Percentiles rank a stretch among this genome's conserved stretches.
Conservation (phyloP, 129 eudicot genomes). For the Dittrichia graveolens region DNA sequence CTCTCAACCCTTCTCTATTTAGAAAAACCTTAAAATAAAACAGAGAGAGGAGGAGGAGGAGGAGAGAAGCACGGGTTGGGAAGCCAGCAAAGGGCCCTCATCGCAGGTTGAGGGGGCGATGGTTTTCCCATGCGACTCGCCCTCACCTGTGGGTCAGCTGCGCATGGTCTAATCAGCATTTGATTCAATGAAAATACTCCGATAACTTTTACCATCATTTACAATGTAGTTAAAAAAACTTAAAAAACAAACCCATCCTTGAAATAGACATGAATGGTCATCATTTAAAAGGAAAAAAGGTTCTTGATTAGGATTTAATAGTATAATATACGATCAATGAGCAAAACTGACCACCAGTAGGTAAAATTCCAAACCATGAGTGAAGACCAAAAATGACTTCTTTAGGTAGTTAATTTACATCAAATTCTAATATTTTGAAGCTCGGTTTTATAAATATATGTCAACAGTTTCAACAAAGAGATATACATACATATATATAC, state of each 20-base stretch:
- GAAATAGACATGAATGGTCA: slow-evolving; percentile 34
- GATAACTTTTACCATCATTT: neutral
- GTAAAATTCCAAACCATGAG: slow-evolving; percentile 24
- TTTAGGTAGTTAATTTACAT: slow-evolving; percentile 26
- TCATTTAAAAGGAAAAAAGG: slow-evolving; percentile 20
- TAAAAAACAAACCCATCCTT: neutral
- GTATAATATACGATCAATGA: slow-evolving; percentile 16
- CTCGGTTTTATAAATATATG: slow-evolving; percentile 9
- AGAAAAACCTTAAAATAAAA: slow-evolving; percentile 3
- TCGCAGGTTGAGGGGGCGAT: too few species aligned
- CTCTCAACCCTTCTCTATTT: too few species aligned
- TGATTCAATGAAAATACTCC: neutral
- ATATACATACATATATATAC: too few species aligned
- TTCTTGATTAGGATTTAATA: slow-evolving; percentile 24
- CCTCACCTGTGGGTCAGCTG: too few species aligned
- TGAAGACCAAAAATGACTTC: slow-evolving; percentile 22
- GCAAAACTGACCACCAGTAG: slow-evolving; percentile 18
- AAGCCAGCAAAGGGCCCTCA: too few species aligned
- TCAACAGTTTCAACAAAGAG: neutral
- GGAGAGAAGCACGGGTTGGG: too few species aligned
- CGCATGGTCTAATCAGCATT: slow-evolving; percentile 20
- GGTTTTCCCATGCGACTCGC: too few species aligned
- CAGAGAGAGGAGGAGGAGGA: slow-evolving; percentile 13
- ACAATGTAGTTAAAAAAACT: slow-evolving; percentile 1
- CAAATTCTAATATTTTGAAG: slow-evolving; percentile 28